phyloP scores from a whole-genome alignment of 2,329 filamentous ascomycete species.

The Penicillium sp. region DNA sequence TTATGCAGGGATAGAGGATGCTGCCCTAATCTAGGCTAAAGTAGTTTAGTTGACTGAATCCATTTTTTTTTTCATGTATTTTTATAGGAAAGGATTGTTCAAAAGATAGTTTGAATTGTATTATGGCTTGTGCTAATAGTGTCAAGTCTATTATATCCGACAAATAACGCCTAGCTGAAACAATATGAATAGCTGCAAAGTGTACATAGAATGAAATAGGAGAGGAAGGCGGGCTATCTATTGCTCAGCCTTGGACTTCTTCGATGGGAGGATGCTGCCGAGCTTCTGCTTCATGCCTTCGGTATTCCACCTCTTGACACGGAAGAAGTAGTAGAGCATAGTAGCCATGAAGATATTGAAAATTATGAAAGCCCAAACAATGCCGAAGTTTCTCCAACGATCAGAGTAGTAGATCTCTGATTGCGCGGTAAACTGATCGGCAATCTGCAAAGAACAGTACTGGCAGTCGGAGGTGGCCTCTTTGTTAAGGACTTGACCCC shows the following conservation, averaged over 20 bases:
- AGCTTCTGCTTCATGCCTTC: constrained; percentile 20
- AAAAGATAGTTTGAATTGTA: too few species aligned
- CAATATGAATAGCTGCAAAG: not conserved
- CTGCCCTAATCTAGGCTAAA: too few species aligned
- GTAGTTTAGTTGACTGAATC: too few species aligned
- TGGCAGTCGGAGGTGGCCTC: constrained; percentile 56
- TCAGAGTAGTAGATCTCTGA: constrained; percentile 59
- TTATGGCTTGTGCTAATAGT: too few species aligned
- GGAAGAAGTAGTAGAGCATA: constrained; percentile 45
- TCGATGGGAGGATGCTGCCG: constrained; percentile 11
- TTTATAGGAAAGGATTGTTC: too few species aligned
- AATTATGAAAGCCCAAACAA: constrained; percentile 62
- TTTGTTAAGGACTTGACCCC: constrained; percentile 60
- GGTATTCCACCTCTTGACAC: constrained; percentile 31
- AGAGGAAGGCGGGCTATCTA: not conserved
- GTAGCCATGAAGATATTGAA: constrained; percentile 62
- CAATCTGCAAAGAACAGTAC: constrained; percentile 47
- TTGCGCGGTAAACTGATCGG: constrained; percentile 43
- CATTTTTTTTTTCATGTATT: too few species aligned
- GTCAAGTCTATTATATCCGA: not conserved
- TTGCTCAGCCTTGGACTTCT: constrained; percentile 16
- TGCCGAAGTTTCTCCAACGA: constrained; percentile 70
- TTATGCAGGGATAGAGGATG: too few species aligned
- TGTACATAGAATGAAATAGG: not conserved
- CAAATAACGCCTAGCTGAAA: not conserved